phyloP scores from a whole-genome alignment of 768 basidiomycete species.

The Xerocomellus intermedius region DNA sequence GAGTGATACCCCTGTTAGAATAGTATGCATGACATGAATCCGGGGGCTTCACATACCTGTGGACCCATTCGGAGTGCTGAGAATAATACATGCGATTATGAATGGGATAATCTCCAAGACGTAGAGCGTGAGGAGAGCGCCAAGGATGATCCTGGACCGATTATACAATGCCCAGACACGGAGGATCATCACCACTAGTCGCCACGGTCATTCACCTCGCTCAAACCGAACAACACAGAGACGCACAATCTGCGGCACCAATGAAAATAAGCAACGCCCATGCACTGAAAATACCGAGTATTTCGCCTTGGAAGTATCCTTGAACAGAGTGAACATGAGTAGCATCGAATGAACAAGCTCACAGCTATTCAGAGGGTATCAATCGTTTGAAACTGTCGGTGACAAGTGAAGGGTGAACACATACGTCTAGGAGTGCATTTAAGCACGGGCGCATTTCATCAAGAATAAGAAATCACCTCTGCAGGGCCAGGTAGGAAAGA shows the following conservation, averaged over 20 bases:
- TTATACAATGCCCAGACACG: slow-evolving; percentile 15
- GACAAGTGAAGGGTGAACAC: not conserved
- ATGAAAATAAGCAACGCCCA: slow-evolving; percentile 1
- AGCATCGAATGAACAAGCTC: not conserved
- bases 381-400: not conserved
- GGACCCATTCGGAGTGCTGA: not conserved
- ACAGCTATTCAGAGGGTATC: slow-evolving; percentile 5
- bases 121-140: slow-evolving; percentile 9
- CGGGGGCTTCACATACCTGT: not conserved
- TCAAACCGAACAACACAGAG: not conserved
- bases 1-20: not conserved
- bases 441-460: not conserved
- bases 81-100: not conserved
- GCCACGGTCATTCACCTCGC: not conserved
- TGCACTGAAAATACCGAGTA: not conserved
- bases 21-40: not conserved
- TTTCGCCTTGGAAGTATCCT: not conserved
- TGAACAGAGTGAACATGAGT: not conserved
- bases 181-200: slow-evolving; percentile 16
- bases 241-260: slow-evolving; percentile 12
- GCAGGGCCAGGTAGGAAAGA: slow-evolving; percentile 8
- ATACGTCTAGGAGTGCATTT: slow-evolving; percentile 1
- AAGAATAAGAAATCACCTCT: not conserved
- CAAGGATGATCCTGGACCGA: slow-evolving; percentile 7
- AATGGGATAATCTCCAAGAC: not conserved